Evolutionary conservation across 2,329 filamentous ascomycete genomes (phyloP).

Genomic region (Colletotrichum echinochloae): DNA sequence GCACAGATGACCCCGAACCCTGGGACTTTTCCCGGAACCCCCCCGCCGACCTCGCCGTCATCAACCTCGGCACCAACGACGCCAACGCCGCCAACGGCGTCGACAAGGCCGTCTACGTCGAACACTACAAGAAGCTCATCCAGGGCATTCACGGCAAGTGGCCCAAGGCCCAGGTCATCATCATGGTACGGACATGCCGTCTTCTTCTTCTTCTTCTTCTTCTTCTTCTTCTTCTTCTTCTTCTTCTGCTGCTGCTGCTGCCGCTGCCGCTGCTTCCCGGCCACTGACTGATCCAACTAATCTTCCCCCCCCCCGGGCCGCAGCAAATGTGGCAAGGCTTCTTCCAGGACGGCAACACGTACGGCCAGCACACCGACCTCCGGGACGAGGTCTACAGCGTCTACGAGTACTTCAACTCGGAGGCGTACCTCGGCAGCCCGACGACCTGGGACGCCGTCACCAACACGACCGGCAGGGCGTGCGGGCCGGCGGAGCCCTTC

Average conservation of each 20-base stretch:
- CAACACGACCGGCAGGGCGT: constrained; percentile 50
- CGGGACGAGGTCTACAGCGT: constrained; percentile 63
- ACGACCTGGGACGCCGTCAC: constrained; percentile 55
- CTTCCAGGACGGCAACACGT: constrained; percentile 62
- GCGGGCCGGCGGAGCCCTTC: constrained; percentile 56
- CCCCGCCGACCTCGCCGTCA: constrained; percentile 58
- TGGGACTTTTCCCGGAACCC: constrained; percentile 59
- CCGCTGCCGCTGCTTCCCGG: too few species aligned
- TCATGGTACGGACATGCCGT: constrained; percentile 53
- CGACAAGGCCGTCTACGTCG: constrained; percentile 52
- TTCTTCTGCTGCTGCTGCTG: too few species aligned
- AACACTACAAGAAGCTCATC: constrained; percentile 58
- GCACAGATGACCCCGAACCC: constrained; percentile 54
- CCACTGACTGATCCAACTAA: background rate
- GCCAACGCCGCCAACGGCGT: constrained; percentile 57
- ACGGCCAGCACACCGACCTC: constrained; percentile 59
- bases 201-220: background rate
- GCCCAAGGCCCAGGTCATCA: constrained; percentile 58
- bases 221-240: too few species aligned
- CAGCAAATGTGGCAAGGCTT: constrained; percentile 69
- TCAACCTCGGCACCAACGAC: constrained; percentile 62
- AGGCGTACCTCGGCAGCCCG: constrained; percentile 54
- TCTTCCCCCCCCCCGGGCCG: constrained; percentile 24
- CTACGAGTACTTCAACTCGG: constrained; percentile 64
- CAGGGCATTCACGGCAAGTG: constrained; percentile 60